Evolutionary conservation across 2,329 filamentous ascomycete genomes (phyloP), one percentile per base, ranked within the genome.

Genomic region (Fonsecaea monophora): DNA sequence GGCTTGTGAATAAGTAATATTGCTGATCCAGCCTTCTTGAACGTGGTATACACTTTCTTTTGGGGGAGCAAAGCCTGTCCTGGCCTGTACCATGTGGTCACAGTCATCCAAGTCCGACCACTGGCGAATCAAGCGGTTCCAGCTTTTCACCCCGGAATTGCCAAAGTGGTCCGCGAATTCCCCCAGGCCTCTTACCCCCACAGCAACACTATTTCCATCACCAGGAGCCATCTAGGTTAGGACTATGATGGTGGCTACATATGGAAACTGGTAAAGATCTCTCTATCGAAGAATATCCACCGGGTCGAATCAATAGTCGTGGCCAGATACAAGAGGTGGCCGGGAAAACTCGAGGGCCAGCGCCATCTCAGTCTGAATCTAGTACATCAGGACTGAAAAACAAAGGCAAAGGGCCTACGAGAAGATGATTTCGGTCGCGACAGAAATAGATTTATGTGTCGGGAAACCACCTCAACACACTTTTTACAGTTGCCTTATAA

Each of bases 391-490:
- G 25, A 25, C 25, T 25, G 25, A 25, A 25, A 25, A 25, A 2
- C 2, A 25, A 25, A 25, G 25, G 25, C 25, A 25, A 25, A 25
- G 25, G 25, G 25, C 25, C 25, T 3, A 2, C 25, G 25, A 25
- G 25, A 25, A 25, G 25, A 25, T 25, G 25, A 25, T 25, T 25
- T 25, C 25, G 25, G 25, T 25, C 25, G 25, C 25, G 25, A 25
- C 25, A 25, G 25, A 25, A 25, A 25, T 25, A 25, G 25, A 25
- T 25, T 25, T 3, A 25, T 25, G 25, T 25, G 25, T 25, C 25
- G 25, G 25, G 25, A 25, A 25, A 62, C 59, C 59, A 62, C 25
- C 53, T 42, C 10, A 62, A 62, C n/a, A 62, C 59, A 25, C 59
- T 25, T 6, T 13, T n/a, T n/a, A 53, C 15, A 38, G 42, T 25